Conservation (phyloP, 1,139 yeast species). For the Geotrichum candidum region DNA sequence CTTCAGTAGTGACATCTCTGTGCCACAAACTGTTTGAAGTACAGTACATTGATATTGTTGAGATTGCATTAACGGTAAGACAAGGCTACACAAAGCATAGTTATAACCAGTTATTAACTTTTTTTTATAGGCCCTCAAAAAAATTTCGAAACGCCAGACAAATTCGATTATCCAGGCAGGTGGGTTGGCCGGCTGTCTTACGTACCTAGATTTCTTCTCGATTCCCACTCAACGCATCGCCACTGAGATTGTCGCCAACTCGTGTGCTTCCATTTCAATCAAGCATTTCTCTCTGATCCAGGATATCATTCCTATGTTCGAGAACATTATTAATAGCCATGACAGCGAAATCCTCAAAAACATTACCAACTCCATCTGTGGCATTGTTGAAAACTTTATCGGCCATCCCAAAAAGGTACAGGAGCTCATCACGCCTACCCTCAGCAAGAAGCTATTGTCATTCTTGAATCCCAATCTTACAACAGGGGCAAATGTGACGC, state of each 20-base stretch:
- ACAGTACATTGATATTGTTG: slow-evolving; percentile 83
- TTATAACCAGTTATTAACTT: neutral
- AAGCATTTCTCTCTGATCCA: slow-evolving; percentile 45
- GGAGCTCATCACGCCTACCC: slow-evolving; percentile 36
- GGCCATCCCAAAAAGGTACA: slow-evolving; percentile 44
- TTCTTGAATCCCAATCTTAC: slow-evolving; percentile 25
- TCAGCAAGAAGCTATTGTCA: slow-evolving; percentile 24
- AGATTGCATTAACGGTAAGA: slow-evolving; percentile 75
- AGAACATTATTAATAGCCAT: slow-evolving; percentile 54
- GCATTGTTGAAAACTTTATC: slow-evolving; percentile 52
- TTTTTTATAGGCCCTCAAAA: slow-evolving; percentile 31
- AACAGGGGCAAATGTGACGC: slow-evolving; percentile 20
- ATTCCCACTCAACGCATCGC: slow-evolving; percentile 86
- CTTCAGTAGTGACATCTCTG: slow-evolving; percentile 62
- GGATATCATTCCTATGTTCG: slow-evolving; percentile 56
- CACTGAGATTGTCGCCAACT: slow-evolving; percentile 67
- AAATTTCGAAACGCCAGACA: slow-evolving; percentile 36
- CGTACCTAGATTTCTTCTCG: slow-evolving; percentile 81
- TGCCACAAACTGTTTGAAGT: slow-evolving; percentile 67
- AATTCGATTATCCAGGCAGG: slow-evolving; percentile 41
- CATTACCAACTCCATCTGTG: slow-evolving; percentile 62
- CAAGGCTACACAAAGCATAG: neutral
- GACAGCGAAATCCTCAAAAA: slow-evolving; percentile 64
- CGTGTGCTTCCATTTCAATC: slow-evolving; percentile 50
- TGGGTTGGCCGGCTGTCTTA: slow-evolving; percentile 62